Percentiles rank a stretch among this genome's conserved stretches.
Conservation (phyloP, 2,329 filamentous ascomycete species). For the Fusarium keratoplasticum region DNA sequence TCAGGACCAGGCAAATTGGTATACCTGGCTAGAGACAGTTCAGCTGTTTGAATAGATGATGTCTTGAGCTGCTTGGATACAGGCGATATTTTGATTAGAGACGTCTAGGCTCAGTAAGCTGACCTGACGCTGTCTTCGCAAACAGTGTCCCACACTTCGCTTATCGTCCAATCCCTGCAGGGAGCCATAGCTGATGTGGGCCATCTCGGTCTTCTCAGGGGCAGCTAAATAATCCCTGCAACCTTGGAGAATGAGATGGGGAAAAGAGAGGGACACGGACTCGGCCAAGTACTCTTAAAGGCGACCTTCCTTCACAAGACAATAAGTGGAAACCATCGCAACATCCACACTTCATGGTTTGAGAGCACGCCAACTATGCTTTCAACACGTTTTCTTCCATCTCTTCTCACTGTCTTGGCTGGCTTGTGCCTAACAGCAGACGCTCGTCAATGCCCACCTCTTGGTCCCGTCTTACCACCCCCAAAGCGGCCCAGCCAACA, state of each 20-base stretch:
- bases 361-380: background rate
- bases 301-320: accelerated
- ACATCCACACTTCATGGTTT: accelerated
- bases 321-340: accelerated
- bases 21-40: background rate
- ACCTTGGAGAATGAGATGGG: background rate
- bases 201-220: background rate
- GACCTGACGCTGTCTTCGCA: background rate
- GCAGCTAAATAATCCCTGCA: background rate
- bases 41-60: background rate
- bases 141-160: background rate
- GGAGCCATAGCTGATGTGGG: background rate
- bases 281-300: background rate
- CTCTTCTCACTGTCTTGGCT: background rate
- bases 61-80: background rate
- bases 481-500: background rate
- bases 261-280: background rate
- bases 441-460: slow-evolving; percentile 4
- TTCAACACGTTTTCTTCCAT: background rate
- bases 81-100: background rate
- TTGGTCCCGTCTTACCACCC: slow-evolving; percentile 1
- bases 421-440: background rate
- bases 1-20: background rate
- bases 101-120: background rate
- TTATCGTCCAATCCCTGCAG: background rate